Conservation (phyloP, 2,329 filamentous ascomycete genomes). For the Ascochyta pisi region DNA sequence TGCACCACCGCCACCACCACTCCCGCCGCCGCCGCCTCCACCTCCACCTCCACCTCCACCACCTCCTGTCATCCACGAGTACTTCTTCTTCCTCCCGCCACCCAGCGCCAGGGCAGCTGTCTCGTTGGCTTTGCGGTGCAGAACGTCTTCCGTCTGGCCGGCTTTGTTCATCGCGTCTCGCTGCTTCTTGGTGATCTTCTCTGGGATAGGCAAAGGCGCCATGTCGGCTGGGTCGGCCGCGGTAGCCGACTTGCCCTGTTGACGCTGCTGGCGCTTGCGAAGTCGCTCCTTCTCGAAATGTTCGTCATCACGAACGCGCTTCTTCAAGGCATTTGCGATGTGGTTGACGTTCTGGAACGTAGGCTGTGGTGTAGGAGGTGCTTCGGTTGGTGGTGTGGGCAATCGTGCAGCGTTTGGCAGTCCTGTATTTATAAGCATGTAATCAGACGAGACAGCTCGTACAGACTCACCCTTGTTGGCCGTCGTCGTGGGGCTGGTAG, state of each 20-base stretch:
- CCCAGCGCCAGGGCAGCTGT: slow-evolving; percentile 81
- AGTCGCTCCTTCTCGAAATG: slow-evolving; percentile 72
- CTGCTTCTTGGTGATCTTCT: slow-evolving; percentile 83
- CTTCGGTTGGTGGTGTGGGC: slow-evolving; percentile 56
- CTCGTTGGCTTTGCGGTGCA: slow-evolving; percentile 83
- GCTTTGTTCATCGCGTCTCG: slow-evolving; percentile 75
- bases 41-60: slow-evolving; percentile 45
- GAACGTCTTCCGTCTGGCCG: slow-evolving; percentile 77
- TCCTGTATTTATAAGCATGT: slow-evolving; percentile 27
- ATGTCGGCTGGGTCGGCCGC: slow-evolving; percentile 35
- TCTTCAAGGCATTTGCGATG: slow-evolving; percentile 59
- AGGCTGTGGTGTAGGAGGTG: slow-evolving; percentile 57
- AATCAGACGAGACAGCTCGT: neutral
- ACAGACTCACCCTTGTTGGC: slow-evolving; percentile 36
- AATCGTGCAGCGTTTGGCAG: slow-evolving; percentile 51
- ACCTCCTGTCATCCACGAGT: slow-evolving; percentile 73
- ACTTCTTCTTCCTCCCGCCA: slow-evolving; percentile 67
- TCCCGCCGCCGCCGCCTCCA: too few species aligned
- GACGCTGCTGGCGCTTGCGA: slow-evolving; percentile 53
- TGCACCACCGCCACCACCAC: neutral
- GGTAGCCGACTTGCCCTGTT: slow-evolving; percentile 34
- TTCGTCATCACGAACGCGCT: slow-evolving; percentile 60
- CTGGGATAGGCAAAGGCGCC: slow-evolving; percentile 36
- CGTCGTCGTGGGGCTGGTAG: slow-evolving; percentile 62
- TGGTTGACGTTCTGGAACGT: slow-evolving; percentile 62